Evolutionary conservation across 495 filamentous ascomycete genomes (phyloP).

Genomic region (Eremomyces bilateralis): DNA sequence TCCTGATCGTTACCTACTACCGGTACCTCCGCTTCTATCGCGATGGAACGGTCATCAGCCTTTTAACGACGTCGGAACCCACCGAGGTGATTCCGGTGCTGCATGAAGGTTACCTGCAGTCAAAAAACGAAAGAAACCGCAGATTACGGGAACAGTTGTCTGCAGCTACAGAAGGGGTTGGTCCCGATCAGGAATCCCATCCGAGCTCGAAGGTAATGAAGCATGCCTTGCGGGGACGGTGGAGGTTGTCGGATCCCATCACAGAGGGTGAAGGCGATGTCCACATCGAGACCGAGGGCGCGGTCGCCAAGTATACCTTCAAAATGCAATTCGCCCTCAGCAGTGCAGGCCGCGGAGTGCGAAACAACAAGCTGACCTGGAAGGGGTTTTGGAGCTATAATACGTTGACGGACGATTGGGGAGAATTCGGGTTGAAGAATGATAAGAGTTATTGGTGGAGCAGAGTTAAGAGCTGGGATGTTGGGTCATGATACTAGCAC

Average conservation of each 20-base stretch:
- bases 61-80: slow-evolving; percentile 63
- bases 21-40: slow-evolving; percentile 90
- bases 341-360: slow-evolving; percentile 28
- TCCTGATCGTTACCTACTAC: slow-evolving; percentile 95
- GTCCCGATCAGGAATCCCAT: too few species aligned
- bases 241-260: slow-evolving; percentile 1
- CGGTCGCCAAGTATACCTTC: slow-evolving; percentile 54
- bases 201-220: too few species aligned
- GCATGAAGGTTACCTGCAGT: slow-evolving; percentile 20
- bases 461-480: slow-evolving; percentile 48
- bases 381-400: slow-evolving; percentile 87
- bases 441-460: slow-evolving; percentile 76
- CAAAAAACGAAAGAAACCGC: slow-evolving; percentile 29
- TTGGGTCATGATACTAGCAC: too few species aligned
- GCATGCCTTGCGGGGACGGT: slow-evolving; percentile 2
- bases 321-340: slow-evolving; percentile 51
- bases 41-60: slow-evolving; percentile 57
- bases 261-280: slow-evolving; percentile 38
- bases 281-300: slow-evolving; percentile 71
- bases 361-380: slow-evolving; percentile 75
- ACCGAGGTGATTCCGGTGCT: slow-evolving; percentile 57
- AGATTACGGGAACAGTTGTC: slow-evolving; percentile 23
- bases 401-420: slow-evolving; percentile 72
- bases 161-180: slow-evolving; percentile 3
- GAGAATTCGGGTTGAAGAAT: slow-evolving; percentile 62